These are phyloP conservation scores for Pleurotus platypus DNA, from an alignment of 768 basidiomycete species.

Conservation along the genomic window DNA sequence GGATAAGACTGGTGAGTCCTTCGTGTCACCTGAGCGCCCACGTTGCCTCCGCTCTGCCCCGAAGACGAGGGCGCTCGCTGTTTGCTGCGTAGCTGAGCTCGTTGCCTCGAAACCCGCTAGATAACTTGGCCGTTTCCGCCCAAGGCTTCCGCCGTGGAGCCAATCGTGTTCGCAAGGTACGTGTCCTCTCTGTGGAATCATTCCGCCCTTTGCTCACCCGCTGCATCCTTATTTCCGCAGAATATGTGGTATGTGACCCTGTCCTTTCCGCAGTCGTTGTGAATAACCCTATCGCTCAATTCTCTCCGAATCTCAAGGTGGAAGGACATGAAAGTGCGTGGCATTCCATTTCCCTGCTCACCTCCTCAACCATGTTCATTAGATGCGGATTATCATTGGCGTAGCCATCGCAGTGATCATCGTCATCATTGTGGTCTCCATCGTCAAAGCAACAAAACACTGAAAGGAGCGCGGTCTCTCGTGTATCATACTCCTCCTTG, in stretches of 20 bases:
- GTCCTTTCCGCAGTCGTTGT: background rate
- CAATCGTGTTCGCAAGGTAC: conserved; percentile 93
- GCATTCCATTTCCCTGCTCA: background rate
- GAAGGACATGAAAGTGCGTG: conserved; percentile 92
- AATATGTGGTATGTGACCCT: conserved; percentile 74
- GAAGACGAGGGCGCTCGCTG: background rate
- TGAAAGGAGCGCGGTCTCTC: conserved; percentile 17
- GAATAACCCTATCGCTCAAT: background rate
- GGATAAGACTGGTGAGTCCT: conserved; percentile 91
- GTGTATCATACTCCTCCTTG: background rate
- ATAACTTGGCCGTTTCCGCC: conserved; percentile 96
- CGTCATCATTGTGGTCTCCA: conserved; percentile 92
- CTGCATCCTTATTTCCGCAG: conserved; percentile 30
- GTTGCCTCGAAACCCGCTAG: conserved; percentile 32
- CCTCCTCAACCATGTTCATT: conserved; percentile 11
- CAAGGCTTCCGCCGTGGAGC: conserved; percentile 98
- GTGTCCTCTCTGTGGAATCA: conserved; percentile 20
- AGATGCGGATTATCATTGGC: conserved; percentile 98
- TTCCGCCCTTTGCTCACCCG: conserved; percentile 1
- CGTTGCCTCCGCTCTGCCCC: background rate
- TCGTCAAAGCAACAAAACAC: conserved; percentile 80
- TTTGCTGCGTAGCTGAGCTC: background rate
- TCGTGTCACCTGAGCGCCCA: conserved; percentile 7
- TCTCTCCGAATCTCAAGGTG: conserved; percentile 50
- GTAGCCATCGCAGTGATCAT: conserved; percentile 87